A percentile compares a stretch with the other conserved stretches of the same genome.
These are phyloP conservation scores for Trichoderma koningiopsis DNA, from an alignment of 2,329 filamentous ascomycete genomes.

Conservation along the genomic window DNA sequence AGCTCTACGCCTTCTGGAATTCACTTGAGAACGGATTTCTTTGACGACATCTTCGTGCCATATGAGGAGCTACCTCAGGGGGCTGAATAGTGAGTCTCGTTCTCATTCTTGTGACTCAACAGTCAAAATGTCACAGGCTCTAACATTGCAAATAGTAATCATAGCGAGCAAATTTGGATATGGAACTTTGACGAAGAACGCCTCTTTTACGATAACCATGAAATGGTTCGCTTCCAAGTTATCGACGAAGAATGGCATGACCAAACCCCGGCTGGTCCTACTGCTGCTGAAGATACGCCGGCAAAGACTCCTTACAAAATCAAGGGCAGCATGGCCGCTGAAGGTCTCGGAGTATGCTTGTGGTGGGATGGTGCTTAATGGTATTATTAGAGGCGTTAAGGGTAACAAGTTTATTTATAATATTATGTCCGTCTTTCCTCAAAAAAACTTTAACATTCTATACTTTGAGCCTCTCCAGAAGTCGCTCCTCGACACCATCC, in stretches of 20 bases:
- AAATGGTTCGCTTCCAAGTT: constrained; percentile 83
- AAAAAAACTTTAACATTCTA: constrained; percentile 34
- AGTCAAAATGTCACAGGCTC: background rate
- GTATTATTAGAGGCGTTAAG: constrained; percentile 28
- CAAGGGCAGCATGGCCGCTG: constrained; percentile 63
- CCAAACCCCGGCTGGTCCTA: constrained; percentile 71
- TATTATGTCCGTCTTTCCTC: constrained; percentile 26
- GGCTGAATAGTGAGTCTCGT: constrained; percentile 67
- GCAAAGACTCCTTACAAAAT: constrained; percentile 73
- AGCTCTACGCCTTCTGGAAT: constrained; percentile 73
- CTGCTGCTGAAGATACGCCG: constrained; percentile 61
- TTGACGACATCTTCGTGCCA: constrained; percentile 85
- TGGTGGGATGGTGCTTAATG: constrained; percentile 58
- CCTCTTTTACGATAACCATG: constrained; percentile 87
- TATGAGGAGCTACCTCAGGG: constrained; percentile 72
- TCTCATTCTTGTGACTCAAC: background rate
- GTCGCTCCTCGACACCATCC: constrained; percentile 81
- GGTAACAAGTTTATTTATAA: constrained; percentile 31
- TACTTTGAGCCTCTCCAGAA: constrained; percentile 60
- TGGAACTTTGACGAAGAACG: constrained; percentile 76
- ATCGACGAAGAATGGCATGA: constrained; percentile 91
- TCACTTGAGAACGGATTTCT: constrained; percentile 84
- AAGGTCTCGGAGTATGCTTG: constrained; percentile 63
- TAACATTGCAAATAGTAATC: constrained; percentile 56
- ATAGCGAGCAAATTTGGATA: constrained; percentile 77